These are phyloP conservation scores for Maudiozyma pseudohumilis DNA, from an alignment of 805 yeast species.

Conservation along the genomic window DNA sequence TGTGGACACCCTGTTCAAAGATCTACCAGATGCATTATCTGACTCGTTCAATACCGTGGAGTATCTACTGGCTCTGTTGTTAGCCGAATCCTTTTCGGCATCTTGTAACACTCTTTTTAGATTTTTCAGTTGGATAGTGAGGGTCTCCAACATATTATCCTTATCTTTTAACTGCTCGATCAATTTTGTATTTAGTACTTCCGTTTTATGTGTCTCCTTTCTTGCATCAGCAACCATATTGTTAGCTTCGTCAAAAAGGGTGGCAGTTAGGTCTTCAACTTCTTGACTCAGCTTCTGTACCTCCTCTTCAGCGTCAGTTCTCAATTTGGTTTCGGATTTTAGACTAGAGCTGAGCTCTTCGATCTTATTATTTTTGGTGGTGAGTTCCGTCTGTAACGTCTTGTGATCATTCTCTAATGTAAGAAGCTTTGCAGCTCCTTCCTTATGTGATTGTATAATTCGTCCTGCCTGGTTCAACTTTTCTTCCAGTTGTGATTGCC, in stretches of 20 bases:
- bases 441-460: constrained; percentile 21
- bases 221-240: constrained; percentile 75
- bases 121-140: constrained; percentile 58
- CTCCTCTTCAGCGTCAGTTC: constrained; percentile 46
- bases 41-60: constrained; percentile 8
- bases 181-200: constrained; percentile 49
- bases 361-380: constrained; percentile 19
- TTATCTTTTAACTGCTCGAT: constrained; percentile 52
- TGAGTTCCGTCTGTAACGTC: constrained; percentile 24
- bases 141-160: constrained; percentile 52
- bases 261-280: constrained; percentile 69
- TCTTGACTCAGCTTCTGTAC: constrained; percentile 55
- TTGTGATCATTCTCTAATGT: constrained; percentile 28
- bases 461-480: constrained; percentile 34
- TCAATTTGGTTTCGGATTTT: constrained; percentile 27
- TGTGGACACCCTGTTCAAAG: constrained; percentile 16
- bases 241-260: constrained; percentile 76
- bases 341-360: constrained; percentile 26
- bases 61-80: constrained; percentile 7
- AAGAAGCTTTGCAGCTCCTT: constrained; percentile 18
- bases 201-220: constrained; percentile 49
- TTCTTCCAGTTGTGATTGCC: constrained; percentile 47
- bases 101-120: constrained; percentile 51
- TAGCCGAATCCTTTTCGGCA: constrained; percentile 30
- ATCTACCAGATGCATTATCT: constrained; percentile 12